Evolutionary conservation across 345 rosid genomes (phyloP).

Genomic region (Firmiana major): DNA sequence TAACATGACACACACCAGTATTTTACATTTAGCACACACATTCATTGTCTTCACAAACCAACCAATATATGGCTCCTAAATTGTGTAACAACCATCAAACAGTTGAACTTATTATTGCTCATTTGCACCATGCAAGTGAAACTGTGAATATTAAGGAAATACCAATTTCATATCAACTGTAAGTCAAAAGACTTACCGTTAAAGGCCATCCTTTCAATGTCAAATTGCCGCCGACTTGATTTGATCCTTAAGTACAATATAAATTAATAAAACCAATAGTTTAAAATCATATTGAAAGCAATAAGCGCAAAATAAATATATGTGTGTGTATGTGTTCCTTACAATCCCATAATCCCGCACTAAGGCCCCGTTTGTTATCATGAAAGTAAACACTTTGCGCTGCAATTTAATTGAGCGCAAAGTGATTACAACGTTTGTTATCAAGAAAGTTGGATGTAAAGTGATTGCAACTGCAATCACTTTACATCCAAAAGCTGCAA

Average conservation of each 20-base stretch:
- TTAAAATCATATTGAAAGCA: not conserved
- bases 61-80: not conserved
- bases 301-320: not conserved
- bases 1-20: not conserved
- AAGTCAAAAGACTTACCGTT: slow-evolving; percentile 33
- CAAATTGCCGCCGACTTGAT: slow-evolving; percentile 50
- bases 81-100: not conserved
- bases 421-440: no score
- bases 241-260: slow-evolving; percentile 34
- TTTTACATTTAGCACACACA: not conserved
- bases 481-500: no score
- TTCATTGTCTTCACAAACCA: not conserved
- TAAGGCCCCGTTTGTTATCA: no score
- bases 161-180: not conserved
- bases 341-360: not conserved
- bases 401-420: no score
- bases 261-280: slow-evolving; percentile 2
- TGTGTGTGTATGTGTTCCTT: not conserved
- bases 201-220: slow-evolving; percentile 71
- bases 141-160: not conserved
- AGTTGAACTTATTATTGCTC: not conserved
- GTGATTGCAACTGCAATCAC: no score
- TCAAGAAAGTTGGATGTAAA: no score
- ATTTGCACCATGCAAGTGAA: not conserved
- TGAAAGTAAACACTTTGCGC: no score